Conservation (phyloP, 1,284 basidiomycete genomes). For the Melampsora larici-populina region DNA sequence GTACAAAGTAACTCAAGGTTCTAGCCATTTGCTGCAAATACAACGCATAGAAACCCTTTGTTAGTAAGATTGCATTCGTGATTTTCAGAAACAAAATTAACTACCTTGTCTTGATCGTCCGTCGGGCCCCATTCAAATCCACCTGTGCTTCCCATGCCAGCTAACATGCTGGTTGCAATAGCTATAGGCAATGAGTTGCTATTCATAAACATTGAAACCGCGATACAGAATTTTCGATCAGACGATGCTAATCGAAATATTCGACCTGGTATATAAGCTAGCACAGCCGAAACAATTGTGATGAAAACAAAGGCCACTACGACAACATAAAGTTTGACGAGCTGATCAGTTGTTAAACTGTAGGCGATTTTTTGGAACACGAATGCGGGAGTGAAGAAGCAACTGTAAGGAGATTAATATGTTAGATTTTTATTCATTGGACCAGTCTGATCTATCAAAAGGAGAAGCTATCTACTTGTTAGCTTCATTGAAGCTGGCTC, state of each 20-base stretch:
- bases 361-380: slow-evolving; percentile 57
- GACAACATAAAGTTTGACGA: slow-evolving; percentile 54
- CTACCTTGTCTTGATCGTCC: slow-evolving; percentile 48
- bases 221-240: slow-evolving; percentile 55
- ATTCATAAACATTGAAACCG: slow-evolving; percentile 45
- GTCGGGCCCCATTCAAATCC: slow-evolving; percentile 48
- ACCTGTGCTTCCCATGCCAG: slow-evolving; percentile 48
- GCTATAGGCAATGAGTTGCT: slow-evolving; percentile 56
- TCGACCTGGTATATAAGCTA: slow-evolving; percentile 51
- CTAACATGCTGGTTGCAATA: slow-evolving; percentile 56
- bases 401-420: slow-evolving; percentile 26
- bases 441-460: too few relatives aligned
- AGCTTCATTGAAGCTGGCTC: slow-evolving; percentile 47
- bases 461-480: slow-evolving; percentile 4
- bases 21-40: slow-evolving; percentile 42
- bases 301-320: slow-evolving; percentile 56
- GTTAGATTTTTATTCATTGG: too few relatives aligned
- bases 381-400: slow-evolving; percentile 53
- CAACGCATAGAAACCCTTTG: too few relatives aligned
- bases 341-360: slow-evolving; percentile 54
- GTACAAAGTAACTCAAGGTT: slow-evolving; percentile 53
- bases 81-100: not conserved
- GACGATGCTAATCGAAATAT: slow-evolving; percentile 51
- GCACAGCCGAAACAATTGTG: slow-evolving; percentile 51
- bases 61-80: too few relatives aligned